phyloP scores from a whole-genome alignment of 441 rosid genomes.

The Raphanus hybrid region DNA sequence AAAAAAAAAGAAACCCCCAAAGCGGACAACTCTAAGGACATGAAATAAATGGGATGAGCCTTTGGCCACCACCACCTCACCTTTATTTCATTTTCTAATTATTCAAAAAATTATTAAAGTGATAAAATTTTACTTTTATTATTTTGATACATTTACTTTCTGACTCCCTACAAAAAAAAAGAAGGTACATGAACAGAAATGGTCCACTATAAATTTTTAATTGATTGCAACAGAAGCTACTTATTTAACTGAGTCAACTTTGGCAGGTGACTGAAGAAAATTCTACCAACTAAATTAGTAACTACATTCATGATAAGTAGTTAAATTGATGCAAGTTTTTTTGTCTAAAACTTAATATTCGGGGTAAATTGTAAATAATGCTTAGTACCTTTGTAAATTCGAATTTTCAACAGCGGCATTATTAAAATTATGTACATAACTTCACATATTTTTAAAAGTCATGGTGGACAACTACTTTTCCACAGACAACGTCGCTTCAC shows the following conservation, averaged over 20 bases:
- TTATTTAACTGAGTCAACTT: constrained; percentile 32
- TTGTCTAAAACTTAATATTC: constrained; percentile 1
- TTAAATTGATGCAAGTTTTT: constrained; percentile 1
- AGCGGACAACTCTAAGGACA: too few species aligned
- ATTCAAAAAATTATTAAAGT: constrained; percentile 1
- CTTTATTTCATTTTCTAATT: constrained; percentile 19
- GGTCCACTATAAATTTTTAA: constrained; percentile 2
- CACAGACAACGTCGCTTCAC: too few species aligned
- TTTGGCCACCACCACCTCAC: constrained; percentile 25
- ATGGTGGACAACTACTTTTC: too few species aligned
- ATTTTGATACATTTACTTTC: constrained; percentile 16
- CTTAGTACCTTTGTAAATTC: too few species aligned
- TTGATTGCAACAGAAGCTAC: constrained; percentile 31
- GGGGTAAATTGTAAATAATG: too few species aligned
- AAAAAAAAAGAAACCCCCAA: too few species aligned
- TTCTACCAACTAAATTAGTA: constrained; percentile 7
- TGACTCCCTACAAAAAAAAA: neutral
- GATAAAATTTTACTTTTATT: neutral
- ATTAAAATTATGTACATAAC: too few species aligned
- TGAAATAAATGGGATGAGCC: constrained; percentile 41
- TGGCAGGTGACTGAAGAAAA: constrained; percentile 19
- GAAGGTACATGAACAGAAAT: constrained; percentile 17
- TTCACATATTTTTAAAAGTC: too few species aligned
- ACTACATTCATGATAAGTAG: neutral
- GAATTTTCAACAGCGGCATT: too few species aligned